Evolutionary conservation across 1,139 yeast species (phyloP).

Genomic region (Geotrichum cucujoidarum): DNA sequence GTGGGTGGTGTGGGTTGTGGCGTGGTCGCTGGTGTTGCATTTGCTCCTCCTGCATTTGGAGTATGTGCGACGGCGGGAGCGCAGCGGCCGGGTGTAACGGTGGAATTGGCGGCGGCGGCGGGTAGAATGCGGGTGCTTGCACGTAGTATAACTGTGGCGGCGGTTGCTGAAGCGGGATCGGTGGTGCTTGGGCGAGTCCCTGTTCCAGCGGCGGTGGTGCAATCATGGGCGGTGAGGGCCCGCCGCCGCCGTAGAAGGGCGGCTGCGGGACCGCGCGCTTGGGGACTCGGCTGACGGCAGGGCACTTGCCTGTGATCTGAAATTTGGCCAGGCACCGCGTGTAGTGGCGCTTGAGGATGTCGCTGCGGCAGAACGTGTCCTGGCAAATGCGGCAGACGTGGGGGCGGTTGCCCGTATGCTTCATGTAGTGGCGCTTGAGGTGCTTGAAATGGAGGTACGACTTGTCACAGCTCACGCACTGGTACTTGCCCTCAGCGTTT

Average conservation of each 20-base stretch:
- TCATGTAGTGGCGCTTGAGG: constrained; percentile 21
- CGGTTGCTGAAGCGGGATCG: not conserved
- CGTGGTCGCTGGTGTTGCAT: constrained; percentile 1
- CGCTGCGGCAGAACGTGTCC: constrained; percentile 21
- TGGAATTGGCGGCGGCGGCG: constrained; percentile 1
- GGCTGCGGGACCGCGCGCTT: constrained; percentile 19
- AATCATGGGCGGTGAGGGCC: no score
- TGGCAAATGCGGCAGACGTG: constrained; percentile 20
- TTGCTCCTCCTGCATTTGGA: not conserved
- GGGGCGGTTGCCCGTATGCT: constrained; percentile 22
- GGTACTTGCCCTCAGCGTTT: constrained; percentile 25
- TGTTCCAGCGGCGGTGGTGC: not conserved
- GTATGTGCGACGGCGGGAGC: constrained; percentile 5
- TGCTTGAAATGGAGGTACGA: constrained; percentile 21
- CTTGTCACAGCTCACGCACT: constrained; percentile 22
- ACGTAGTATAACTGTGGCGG: no score
- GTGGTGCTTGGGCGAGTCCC: not conserved
- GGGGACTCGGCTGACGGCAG: constrained; percentile 25
- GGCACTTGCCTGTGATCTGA: constrained; percentile 23
- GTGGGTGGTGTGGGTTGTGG: not conserved
- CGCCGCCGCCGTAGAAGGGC: no score
- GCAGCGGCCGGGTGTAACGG: not conserved
- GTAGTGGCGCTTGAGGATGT: constrained; percentile 22
- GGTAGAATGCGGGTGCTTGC: not conserved
- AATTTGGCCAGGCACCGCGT: constrained; percentile 25